phyloP scores from a whole-genome alignment of 345 rosid genomes.

The Gossypioides kirkii region DNA sequence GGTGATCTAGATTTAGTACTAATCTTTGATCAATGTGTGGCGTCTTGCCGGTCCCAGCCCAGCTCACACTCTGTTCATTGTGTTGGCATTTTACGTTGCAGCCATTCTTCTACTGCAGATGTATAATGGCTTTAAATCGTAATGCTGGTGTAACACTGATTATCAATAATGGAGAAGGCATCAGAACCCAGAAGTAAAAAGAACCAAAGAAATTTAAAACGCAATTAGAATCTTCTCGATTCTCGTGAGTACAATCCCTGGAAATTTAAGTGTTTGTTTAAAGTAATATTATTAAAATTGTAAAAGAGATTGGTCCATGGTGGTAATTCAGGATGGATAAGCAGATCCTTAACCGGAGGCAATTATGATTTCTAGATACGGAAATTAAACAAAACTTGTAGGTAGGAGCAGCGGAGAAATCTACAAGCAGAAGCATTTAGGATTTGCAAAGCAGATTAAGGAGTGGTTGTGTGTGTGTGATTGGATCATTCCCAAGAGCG shows the following conservation, averaged over 20 bases:
- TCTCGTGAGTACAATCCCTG: not conserved
- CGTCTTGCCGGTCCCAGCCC: conserved; percentile 8
- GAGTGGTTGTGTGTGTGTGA: not conserved
- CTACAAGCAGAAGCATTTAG: not conserved
- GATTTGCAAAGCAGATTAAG: not conserved
- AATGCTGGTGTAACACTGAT: conserved; percentile 1
- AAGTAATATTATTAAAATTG: not conserved
- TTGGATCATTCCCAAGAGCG: conserved; percentile 5
- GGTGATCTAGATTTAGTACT: not conserved
- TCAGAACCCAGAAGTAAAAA: not conserved
- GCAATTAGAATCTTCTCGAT: not conserved
- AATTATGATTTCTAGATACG: not conserved
- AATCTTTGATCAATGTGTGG: not conserved
- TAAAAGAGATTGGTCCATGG: not conserved
- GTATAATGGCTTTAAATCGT: not conserved
- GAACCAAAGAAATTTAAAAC: not conserved
- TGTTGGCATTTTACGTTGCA: not conserved
- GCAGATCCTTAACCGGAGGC: not conserved
- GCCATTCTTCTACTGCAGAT: not conserved
- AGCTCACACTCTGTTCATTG: not conserved
- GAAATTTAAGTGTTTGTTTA: not conserved
- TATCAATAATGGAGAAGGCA: conserved; percentile 8
- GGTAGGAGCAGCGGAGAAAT: not conserved
- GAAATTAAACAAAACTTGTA: not conserved
- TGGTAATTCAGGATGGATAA: too few species aligned